Conservation (phyloP, 192 early-diverging fungal genomes). For the Gaertneriomyces sp. region DNA sequence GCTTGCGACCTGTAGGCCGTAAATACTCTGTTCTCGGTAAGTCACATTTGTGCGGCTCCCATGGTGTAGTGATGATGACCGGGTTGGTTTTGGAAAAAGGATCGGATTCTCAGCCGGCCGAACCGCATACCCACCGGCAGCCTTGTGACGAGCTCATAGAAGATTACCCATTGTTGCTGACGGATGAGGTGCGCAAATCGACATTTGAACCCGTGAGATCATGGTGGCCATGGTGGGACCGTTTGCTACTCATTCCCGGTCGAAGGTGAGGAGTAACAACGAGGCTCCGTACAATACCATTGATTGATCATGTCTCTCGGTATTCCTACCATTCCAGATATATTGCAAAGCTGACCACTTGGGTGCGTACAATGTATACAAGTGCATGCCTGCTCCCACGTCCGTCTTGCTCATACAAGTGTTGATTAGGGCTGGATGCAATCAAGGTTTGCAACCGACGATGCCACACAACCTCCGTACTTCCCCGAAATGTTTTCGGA, state of each 20-base stretch:
- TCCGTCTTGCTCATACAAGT: background rate
- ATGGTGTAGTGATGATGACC: no score
- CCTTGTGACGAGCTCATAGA: background rate
- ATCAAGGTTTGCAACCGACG: background rate
- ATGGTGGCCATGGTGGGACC: slow-evolving; percentile 27
- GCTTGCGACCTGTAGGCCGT: no score
- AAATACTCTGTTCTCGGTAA: no score
- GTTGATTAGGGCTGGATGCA: slow-evolving; percentile 14
- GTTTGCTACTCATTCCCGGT: slow-evolving; percentile 12
- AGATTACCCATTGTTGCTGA: slow-evolving; percentile 13
- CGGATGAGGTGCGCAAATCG: background rate
- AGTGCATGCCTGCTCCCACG: background rate
- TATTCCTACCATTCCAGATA: slow-evolving; percentile 2
- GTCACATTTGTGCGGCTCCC: no score
- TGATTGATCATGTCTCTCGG: background rate
- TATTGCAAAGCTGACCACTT: slow-evolving; percentile 15
- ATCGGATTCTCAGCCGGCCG: no score
- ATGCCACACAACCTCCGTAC: slow-evolving; percentile 1
- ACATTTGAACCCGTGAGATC: slow-evolving; percentile 11
- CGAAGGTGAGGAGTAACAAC: background rate
- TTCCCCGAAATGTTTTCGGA: slow-evolving; percentile 8
- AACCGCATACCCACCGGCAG: no score
- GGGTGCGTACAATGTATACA: background rate
- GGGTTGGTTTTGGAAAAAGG: no score
- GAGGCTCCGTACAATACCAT: background rate